Conservation (phyloP, 768 basidiomycete species). For the Lactarius hengduanensis region DNA sequence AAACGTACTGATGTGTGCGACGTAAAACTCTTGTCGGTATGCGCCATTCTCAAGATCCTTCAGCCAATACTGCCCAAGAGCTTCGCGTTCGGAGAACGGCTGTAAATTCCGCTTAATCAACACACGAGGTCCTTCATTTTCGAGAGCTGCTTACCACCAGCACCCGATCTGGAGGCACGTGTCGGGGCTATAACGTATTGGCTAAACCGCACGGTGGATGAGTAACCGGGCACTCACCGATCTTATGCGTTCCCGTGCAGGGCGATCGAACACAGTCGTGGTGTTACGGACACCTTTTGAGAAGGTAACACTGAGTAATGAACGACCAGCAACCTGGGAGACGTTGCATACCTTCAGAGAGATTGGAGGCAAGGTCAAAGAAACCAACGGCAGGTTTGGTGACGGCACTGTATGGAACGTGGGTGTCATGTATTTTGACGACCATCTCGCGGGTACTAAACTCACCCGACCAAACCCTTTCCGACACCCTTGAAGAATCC, state of each 20-base stretch:
- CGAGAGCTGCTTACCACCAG: constrained; percentile 57
- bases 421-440: background rate
- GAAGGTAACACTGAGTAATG: background rate
- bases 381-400: constrained; percentile 97
- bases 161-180: constrained; percentile 83
- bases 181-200: constrained; percentile 60
- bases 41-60: constrained; percentile 88
- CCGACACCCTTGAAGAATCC: constrained; percentile 99
- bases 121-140: background rate
- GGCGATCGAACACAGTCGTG: constrained; percentile 95
- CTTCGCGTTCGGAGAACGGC: constrained; percentile 89
- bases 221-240: constrained; percentile 46
- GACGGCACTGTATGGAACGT: constrained; percentile 59
- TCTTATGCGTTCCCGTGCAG: constrained; percentile 82
- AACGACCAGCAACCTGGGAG: constrained; percentile 8
- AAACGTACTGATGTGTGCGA: constrained; percentile 80
- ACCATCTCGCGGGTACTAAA: background rate
- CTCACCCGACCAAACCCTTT: constrained; percentile 91
- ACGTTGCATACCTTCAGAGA: constrained; percentile 70
- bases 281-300: constrained; percentile 89
- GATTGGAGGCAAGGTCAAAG: constrained; percentile 92
- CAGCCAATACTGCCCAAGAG: constrained; percentile 96
- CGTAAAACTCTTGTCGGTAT: constrained; percentile 80
- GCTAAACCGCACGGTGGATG: constrained; percentile 12
- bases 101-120: constrained; percentile 35